These are phyloP conservation scores for Alternaria incomplexa DNA, from an alignment of 2,329 filamentous ascomycete species.

Conservation along the genomic window DNA sequence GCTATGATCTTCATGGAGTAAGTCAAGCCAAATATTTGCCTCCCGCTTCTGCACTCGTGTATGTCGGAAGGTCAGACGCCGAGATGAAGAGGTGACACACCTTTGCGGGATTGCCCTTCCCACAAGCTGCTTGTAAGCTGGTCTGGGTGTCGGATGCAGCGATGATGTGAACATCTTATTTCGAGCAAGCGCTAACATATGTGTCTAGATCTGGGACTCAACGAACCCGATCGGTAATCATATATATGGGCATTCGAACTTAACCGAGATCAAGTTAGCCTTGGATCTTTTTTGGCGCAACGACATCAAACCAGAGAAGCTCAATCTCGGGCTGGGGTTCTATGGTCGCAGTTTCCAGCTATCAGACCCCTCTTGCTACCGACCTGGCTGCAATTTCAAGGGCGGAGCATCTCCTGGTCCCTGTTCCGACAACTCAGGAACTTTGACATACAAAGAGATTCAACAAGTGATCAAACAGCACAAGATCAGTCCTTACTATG, in stretches of 20 bases:
- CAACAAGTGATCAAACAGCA: constrained; percentile 13
- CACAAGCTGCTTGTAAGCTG: not conserved
- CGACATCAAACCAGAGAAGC: constrained; percentile 47
- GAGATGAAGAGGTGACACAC: not conserved
- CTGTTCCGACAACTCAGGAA: constrained; percentile 15
- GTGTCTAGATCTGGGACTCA: constrained; percentile 43
- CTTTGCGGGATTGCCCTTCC: not conserved
- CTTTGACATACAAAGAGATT: constrained; percentile 26
- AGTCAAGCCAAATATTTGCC: no score
- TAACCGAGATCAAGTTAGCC: constrained; percentile 52
- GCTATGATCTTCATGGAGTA: constrained; percentile 51
- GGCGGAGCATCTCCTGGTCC: constrained; percentile 1
- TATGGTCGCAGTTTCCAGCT: constrained; percentile 48
- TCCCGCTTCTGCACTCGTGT: no score
- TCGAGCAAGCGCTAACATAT: not conserved
- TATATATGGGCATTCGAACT: constrained; percentile 49
- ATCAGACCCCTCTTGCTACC: constrained; percentile 7
- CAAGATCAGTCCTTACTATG: constrained; percentile 9
- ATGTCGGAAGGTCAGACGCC: not conserved
- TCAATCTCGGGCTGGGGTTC: constrained; percentile 53
- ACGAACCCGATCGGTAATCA: constrained; percentile 29
- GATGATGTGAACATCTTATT: not conserved
- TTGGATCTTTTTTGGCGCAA: constrained; percentile 56
- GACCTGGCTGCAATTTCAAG: constrained; percentile 9
- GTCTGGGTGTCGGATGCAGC: not conserved